Base-by-base conservation (phyloP, 179 eudicot genomes). In the Amaranthus tricolor region DNA sequence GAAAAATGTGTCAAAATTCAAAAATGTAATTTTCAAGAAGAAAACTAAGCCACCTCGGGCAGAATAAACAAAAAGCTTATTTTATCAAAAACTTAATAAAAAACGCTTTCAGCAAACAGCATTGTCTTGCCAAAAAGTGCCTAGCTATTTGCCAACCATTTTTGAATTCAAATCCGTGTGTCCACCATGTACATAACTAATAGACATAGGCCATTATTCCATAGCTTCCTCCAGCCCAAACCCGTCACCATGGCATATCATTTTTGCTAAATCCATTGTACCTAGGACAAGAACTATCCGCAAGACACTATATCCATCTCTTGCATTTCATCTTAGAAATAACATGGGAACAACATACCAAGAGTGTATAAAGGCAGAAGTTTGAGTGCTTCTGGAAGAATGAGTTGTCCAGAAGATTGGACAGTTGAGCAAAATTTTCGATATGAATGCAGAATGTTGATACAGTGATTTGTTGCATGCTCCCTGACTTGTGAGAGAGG, bases 331-430 rank as follows among this genome's bases (percentile, higher is more conserved):
- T 43, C 63, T 40, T 2, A 54, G 19, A 4, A 59, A 57, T 16
- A 11, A 66, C 40, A 61, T 13, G 47, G 61, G 45, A 52, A 52
- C 58, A 69, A 76, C 83, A 76, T 92, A 94, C 98, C 98, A 62
- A 92, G 92, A 5, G 97, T 86, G 80, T 94, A 94, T 40, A 94
- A 81, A 71, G 98, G 98, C 72, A 94, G 85, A 79, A 92, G 83
- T 75, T 92, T 92, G 81, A 94, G 98, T 64, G 96, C 97, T 85
- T 94, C 98, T 47, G 98, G 98, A 63, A 94, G 88, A 76, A 94
- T 92, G 82, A 94, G 97, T 76, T 94, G 97, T 50, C 98, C 98
- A 31, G 97, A 60, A 10, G 96, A 86, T 61, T 89, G 86, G 17
- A 89, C 97, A 16, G 96, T 87, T 21, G 98, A 92, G 82, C 98